phyloP scores from a whole-genome alignment of 2,329 filamentous ascomycete genomes.

The Pseudogymnoascus sp. region DNA sequence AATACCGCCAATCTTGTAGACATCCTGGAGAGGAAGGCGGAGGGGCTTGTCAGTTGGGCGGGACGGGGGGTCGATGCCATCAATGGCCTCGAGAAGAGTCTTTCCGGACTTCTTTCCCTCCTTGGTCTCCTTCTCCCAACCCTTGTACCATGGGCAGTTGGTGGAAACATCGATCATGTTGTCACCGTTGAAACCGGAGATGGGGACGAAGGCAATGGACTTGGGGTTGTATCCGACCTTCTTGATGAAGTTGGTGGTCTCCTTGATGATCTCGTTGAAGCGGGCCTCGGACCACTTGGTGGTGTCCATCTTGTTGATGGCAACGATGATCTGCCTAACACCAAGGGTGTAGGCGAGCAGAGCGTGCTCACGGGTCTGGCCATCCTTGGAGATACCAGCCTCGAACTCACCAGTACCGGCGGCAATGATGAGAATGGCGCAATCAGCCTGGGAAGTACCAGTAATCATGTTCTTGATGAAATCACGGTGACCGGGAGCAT shows the following conservation, averaged over 20 bases:
- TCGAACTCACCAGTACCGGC: constrained; percentile 99
- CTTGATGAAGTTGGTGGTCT: constrained; percentile 99
- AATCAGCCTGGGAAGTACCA: constrained; percentile 99
- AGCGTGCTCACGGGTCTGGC: constrained; percentile 99
- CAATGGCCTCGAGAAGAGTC: constrained; percentile 98
- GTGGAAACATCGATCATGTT: constrained; percentile 89
- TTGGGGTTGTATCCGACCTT: constrained; percentile 99
- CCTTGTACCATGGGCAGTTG: constrained; percentile 99
- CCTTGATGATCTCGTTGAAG: constrained; percentile 99
- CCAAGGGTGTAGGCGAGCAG: constrained; percentile 99
- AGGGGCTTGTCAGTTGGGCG: constrained; percentile 99
- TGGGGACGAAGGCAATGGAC: constrained; percentile 94
- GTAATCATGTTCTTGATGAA: constrained; percentile 99
- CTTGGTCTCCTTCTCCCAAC: constrained; percentile 99
- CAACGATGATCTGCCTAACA: constrained; percentile 99
- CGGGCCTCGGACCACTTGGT: constrained; percentile 95
- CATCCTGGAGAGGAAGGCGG: constrained; percentile 99
- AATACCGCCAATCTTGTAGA: constrained; percentile 99
- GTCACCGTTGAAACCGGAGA: constrained; percentile 99
- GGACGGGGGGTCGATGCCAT: constrained; percentile 83
- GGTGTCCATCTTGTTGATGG: constrained; percentile 99
- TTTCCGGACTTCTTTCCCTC: constrained; percentile 77
- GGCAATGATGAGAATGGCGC: constrained; percentile 99
- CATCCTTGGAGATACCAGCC: constrained; percentile 99
- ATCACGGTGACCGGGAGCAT: constrained; percentile 99